These are phyloP conservation scores for Simplicillium aogashimaense DNA, from an alignment of 2,329 filamentous ascomycete species.

Conservation along the genomic window DNA sequence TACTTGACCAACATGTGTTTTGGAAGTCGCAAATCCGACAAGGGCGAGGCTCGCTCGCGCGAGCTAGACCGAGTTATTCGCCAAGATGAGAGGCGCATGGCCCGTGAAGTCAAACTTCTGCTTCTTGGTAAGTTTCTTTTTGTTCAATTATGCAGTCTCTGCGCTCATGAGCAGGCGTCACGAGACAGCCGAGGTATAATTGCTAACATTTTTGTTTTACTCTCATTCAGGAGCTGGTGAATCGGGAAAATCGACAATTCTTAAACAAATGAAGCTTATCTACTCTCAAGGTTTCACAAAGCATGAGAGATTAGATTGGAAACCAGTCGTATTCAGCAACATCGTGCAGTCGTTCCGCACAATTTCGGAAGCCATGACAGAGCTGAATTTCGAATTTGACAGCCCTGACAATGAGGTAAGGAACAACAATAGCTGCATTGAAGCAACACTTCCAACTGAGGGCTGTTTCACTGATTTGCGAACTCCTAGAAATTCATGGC, in stretches of 20 bases:
- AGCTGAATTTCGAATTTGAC: slow-evolving; percentile 71
- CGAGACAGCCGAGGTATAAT: no score
- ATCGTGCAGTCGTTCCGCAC: slow-evolving; percentile 86
- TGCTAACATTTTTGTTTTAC: not conserved
- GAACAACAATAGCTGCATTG: slow-evolving; percentile 5
- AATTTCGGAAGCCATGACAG: slow-evolving; percentile 82
- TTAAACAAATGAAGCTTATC: slow-evolving; percentile 99
- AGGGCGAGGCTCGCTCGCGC: slow-evolving; percentile 45
- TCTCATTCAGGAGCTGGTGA: slow-evolving; percentile 72
- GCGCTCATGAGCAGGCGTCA: no score
- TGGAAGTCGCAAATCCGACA: slow-evolving; percentile 42
- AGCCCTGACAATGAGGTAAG: slow-evolving; percentile 70
- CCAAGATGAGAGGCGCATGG: slow-evolving; percentile 76
- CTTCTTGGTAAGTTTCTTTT: slow-evolving; percentile 67
- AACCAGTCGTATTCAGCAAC: slow-evolving; percentile 93
- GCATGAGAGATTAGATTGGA: slow-evolving; percentile 84
- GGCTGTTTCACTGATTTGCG: slow-evolving; percentile 5
- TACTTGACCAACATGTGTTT: slow-evolving; percentile 48
- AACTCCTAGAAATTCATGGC: slow-evolving; percentile 61
- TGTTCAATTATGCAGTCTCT: no score
- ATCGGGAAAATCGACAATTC: slow-evolving; percentile 82
- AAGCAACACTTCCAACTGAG: slow-evolving; percentile 12
- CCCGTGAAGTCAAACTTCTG: slow-evolving; percentile 86
- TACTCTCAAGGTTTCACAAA: slow-evolving; percentile 87
- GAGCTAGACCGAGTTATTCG: slow-evolving; percentile 83